phyloP scores from a whole-genome alignment of 2,329 filamentous ascomycete genomes.

The Sordariomycetes sp. region DNA sequence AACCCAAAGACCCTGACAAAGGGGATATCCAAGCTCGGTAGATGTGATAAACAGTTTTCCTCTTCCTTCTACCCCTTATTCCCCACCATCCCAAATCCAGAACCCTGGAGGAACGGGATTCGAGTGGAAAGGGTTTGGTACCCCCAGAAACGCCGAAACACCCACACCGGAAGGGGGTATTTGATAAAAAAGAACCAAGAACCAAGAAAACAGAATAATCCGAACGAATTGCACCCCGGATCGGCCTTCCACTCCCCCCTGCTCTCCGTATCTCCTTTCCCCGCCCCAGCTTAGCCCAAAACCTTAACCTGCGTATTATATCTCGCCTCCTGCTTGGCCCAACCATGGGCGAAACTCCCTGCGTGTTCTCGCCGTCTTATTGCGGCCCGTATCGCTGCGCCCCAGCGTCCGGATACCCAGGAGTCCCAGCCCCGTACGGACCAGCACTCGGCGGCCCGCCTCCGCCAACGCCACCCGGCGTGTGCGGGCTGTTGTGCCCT shows the following conservation, averaged over 20 bases:
- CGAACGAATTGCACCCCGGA: not conserved
- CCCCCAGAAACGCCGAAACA: not conserved
- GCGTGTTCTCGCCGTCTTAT: not conserved
- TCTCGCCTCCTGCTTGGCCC: not conserved
- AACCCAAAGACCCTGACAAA: no score
- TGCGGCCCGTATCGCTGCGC: constrained; percentile 1
- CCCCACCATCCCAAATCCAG: not conserved
- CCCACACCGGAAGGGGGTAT: not conserved
- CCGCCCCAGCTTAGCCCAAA: not conserved
- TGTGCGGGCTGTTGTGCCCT: constrained; percentile 1
- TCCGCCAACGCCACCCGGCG: not conserved
- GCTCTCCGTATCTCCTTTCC: not conserved
- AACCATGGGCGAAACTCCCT: not conserved
- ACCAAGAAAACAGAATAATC: not conserved
- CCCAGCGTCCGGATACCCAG: not conserved
- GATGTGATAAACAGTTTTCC: no score
- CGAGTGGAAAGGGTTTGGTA: not conserved
- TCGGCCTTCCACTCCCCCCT: not conserved
- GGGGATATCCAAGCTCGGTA: no score
- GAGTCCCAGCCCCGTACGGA: not conserved
- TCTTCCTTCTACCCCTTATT: no score
- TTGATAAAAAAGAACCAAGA: not conserved
- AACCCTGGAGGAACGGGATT: not conserved
- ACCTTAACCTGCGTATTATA: not conserved
- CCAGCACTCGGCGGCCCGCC: constrained; percentile 1